Evolutionary conservation across 495 filamentous ascomycete genomes (phyloP).

Genomic region (Amphirosellinia nigrospora): DNA sequence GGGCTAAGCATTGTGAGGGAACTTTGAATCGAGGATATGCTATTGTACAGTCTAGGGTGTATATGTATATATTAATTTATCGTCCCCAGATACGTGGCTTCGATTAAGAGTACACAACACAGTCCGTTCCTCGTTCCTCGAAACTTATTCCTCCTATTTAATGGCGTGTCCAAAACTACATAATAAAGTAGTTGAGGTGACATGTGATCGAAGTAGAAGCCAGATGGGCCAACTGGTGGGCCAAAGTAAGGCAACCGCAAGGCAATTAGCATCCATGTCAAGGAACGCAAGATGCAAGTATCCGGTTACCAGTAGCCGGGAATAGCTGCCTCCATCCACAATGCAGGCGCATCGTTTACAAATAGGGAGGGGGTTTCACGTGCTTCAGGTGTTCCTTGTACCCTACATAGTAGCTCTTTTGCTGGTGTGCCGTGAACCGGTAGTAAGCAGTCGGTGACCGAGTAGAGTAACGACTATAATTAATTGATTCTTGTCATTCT

Average conservation of each 20-base stretch:
- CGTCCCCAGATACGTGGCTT: background rate
- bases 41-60: background rate
- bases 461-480: conserved; percentile 16
- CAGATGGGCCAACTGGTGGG: conserved; percentile 4
- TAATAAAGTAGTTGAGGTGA: background rate
- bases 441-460: conserved; percentile 22
- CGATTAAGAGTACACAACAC: background rate
- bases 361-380: conserved; percentile 15
- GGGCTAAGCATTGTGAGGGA: background rate
- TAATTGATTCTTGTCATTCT: conserved; percentile 1
- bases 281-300: background rate
- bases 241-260: conserved; percentile 15
- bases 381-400: background rate
- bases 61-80: background rate
- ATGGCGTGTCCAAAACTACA: background rate
- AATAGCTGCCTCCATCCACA: conserved; percentile 10
- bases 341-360: conserved; percentile 1
- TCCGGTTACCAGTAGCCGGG: conserved; percentile 21
- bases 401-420: background rate
- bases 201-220: background rate
- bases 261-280: conserved; percentile 15
- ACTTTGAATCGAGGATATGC: background rate
- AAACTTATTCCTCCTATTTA: background rate
- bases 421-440: conserved; percentile 4
- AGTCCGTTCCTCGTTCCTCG: background rate